Conservation (phyloP, 495 filamentous ascomycete genomes). For the Rostrohypoxylon terebratum region DNA sequence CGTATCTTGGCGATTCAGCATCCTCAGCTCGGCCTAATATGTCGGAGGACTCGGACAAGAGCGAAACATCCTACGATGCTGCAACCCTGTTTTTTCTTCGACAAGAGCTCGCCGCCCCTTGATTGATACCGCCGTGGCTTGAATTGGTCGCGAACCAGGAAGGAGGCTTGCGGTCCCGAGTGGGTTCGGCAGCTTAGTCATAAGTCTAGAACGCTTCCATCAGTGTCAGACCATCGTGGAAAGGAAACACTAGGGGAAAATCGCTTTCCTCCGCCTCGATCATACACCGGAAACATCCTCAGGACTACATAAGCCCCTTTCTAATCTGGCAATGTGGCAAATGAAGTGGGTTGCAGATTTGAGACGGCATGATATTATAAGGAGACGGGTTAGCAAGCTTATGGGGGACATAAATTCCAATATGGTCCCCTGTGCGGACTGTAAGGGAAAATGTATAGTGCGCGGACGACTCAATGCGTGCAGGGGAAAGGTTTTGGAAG, state of each 20-base stretch:
- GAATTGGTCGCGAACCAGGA: conserved; percentile 31
- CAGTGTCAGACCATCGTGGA: conserved; percentile 16
- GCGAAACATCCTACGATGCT: conserved; percentile 28
- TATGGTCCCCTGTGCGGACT: conserved; percentile 20
- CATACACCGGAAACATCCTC: conserved; percentile 10
- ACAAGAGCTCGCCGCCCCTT: conserved; percentile 12
- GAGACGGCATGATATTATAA: conserved; percentile 12
- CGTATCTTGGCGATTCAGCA: conserved; percentile 29
- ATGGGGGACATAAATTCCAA: conserved; percentile 14
- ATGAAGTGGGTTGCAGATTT: conserved; percentile 17
- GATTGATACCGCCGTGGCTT: conserved; percentile 32
- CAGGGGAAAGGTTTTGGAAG: conserved; percentile 8
- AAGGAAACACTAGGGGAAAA: background rate
- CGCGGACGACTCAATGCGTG: background rate
- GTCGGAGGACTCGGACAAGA: conserved; percentile 21
- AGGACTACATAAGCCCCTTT: conserved; percentile 1
- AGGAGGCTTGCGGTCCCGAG: conserved; percentile 21
- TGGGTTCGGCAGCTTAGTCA: conserved; percentile 31
- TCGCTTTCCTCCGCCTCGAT: conserved; percentile 21
- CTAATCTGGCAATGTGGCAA: background rate
- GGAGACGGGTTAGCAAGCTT: conserved; percentile 11
- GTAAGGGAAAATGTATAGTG: background rate
- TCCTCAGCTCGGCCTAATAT: conserved; percentile 29
- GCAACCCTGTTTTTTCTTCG: conserved; percentile 14
- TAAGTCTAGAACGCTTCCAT: conserved; percentile 20